These are phyloP conservation scores for Globisporangium lucens DNA, from an alignment of 352 stramenopile species.

Conservation along the genomic window DNA sequence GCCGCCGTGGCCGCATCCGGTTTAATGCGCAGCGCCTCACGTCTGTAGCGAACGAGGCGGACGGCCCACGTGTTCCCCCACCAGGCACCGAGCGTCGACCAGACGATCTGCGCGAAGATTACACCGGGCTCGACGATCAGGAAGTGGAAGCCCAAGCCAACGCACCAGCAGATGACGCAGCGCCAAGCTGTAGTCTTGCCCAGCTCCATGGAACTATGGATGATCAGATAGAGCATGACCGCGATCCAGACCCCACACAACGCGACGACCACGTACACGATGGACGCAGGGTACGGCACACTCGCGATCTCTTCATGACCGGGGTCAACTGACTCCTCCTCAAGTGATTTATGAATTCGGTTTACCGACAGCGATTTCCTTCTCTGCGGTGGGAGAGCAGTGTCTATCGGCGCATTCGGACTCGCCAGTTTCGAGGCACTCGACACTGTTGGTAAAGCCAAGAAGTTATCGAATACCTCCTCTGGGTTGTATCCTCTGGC, in stretches of 20 bases:
- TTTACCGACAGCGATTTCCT: slow-evolving; percentile 12
- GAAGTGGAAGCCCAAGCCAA: slow-evolving; percentile 47
- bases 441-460: not conserved
- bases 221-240: slow-evolving; percentile 39
- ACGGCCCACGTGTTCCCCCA: slow-evolving; percentile 45
- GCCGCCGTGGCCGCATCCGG: slow-evolving; percentile 24
- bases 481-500: not conserved
- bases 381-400: not conserved
- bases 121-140: slow-evolving; percentile 45
- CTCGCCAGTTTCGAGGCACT: slow-evolving; percentile 13
- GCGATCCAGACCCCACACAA: slow-evolving; percentile 40
- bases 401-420: not conserved
- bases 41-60: slow-evolving; percentile 41
- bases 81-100: slow-evolving; percentile 53
- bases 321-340: not conserved
- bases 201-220: slow-evolving; percentile 43
- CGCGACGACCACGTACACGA: slow-evolving; percentile 53
- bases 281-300: slow-evolving; percentile 66
- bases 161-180: slow-evolving; percentile 46
- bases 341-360: not conserved
- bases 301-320: slow-evolving; percentile 13
- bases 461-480: not conserved
- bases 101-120: slow-evolving; percentile 49
- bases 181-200: slow-evolving; percentile 45
- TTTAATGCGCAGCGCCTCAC: slow-evolving; percentile 45